phyloP scores from a whole-genome alignment of 2,329 filamentous ascomycete genomes.

The Beauveria bassiana region DNA sequence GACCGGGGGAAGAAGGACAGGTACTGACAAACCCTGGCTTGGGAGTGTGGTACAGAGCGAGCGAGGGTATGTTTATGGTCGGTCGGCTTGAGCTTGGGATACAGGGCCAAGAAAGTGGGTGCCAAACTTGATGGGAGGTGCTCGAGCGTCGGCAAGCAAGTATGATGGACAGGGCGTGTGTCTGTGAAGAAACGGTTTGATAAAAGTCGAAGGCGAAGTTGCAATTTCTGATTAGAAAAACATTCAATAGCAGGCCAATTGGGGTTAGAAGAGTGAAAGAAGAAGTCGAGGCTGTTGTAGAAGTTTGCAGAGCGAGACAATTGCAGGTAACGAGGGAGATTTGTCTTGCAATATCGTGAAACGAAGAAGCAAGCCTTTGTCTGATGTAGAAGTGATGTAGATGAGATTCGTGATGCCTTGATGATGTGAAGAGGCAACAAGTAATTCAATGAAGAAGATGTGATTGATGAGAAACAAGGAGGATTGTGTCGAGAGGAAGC shows the following conservation, averaged over 20 bases:
- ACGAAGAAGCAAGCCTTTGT: neutral
- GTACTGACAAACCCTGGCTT: conserved; percentile 10
- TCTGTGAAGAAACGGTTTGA: neutral
- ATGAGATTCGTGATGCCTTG: neutral
- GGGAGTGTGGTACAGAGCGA: conserved; percentile 5
- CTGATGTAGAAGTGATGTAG: neutral
- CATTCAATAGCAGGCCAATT: neutral
- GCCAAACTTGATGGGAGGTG: conserved; percentile 5
- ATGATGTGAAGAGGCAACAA: neutral
- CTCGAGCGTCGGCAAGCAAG: conserved; percentile 9
- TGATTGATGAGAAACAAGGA: conserved; percentile 2
- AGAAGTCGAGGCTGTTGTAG: neutral
- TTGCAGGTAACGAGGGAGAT: neutral
- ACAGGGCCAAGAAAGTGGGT: conserved; percentile 7
- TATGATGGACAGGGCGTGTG: neutral
- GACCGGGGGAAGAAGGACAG: conserved; percentile 11
- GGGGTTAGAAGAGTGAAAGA: neutral
- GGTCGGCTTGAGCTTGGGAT: conserved; percentile 5
- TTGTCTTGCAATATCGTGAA: conserved; percentile 2
- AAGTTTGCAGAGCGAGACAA: neutral
- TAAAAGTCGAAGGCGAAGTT: neutral
- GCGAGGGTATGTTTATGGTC: conserved; percentile 10
- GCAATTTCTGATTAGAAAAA: neutral
- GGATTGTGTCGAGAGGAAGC: conserved; percentile 4
- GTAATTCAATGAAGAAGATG: neutral